These are phyloP conservation scores for Stagonosporopsis vannaccii DNA, from an alignment of 2,329 filamentous ascomycete genomes.

Conservation along the genomic window DNA sequence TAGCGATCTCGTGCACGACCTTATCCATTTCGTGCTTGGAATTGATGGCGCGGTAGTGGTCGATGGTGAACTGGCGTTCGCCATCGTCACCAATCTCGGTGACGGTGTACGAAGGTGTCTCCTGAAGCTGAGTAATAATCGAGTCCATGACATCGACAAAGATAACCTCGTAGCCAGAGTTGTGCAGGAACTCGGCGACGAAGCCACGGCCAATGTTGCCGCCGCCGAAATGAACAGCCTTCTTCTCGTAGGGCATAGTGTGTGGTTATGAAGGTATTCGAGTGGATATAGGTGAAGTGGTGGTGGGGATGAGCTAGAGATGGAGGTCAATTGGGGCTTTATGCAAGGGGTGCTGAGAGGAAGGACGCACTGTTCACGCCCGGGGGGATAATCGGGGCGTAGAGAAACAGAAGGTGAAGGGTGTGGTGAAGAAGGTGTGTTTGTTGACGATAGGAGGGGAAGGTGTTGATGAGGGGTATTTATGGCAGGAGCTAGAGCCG, in stretches of 20 bases:
- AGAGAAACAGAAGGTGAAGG: constrained; percentile 15
- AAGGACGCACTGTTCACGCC: constrained; percentile 10
- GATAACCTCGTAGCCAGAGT: constrained; percentile 93
- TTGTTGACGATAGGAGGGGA: constrained; percentile 24
- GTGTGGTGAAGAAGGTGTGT: constrained; percentile 31
- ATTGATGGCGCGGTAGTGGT: constrained; percentile 97
- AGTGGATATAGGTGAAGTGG: constrained; percentile 2
- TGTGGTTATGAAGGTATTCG: constrained; percentile 4
- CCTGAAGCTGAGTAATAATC: constrained; percentile 81
- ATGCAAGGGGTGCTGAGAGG: not conserved
- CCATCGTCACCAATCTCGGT: constrained; percentile 90
- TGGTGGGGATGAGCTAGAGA: constrained; percentile 8
- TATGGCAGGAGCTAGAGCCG: constrained; percentile 30
- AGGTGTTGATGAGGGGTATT: constrained; percentile 22
- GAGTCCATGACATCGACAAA: constrained; percentile 92
- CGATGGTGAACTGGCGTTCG: constrained; percentile 81
- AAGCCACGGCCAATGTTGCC: constrained; percentile 62
- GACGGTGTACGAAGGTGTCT: constrained; percentile 80
- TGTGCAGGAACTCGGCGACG: constrained; percentile 75
- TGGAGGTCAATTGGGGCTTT: constrained; percentile 5
- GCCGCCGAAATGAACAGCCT: constrained; percentile 62
- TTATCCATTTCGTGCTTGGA: constrained; percentile 83
- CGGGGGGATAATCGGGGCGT: constrained; percentile 9
- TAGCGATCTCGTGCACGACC: constrained; percentile 83
- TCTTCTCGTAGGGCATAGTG: constrained; percentile 53